Base-by-base conservation (phyloP, 2,329 filamentous ascomycete genomes). In the Paracoccidioides lutzii region DNA sequence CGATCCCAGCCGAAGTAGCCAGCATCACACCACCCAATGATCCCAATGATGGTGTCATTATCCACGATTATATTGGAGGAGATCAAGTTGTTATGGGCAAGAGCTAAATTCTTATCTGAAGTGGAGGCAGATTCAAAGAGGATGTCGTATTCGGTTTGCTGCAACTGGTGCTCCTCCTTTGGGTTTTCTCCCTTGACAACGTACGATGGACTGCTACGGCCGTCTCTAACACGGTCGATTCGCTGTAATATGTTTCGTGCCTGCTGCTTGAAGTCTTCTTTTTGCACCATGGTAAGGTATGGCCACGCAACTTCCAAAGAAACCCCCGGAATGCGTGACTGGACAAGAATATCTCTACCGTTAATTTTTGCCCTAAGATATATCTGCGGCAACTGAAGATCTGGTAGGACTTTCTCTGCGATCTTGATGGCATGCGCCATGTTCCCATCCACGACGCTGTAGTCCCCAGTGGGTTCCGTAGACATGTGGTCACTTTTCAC, bases 321-420 rank as follows among this genome's bases (percentile, higher is more conserved):
- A 50, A 72, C 67, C 4, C 71, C 71, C 3, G 70, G 68, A 28
- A 73, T 68, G 45, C 71, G 63, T 12, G 69, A 70, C 59, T 72
- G 70, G 44, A 71, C 65, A 6, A 70, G 68, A 43, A 72, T 63
- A 56, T 73, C 72, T 53, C 67, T 71, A 44, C 65, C 69, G 32
- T 69, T 66, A 46, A 73, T 62, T 37, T 61, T 67, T 12, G 69
- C 67, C 53, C 64, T 53, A n/a, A 71, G 71, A 52, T 68, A 65
- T 58, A 70, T 65, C 45, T 67, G 59, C 1, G 71, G 71, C 8
- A 73, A 63, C 5, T 63, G 64, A 22, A 72, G 55, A 33, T 66
- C 64, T 48, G 61, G 65, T 10, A 73, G 64, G 1, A 60, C 54
- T 33, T 68, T 63, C 54, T 70, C 65, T 9, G 65, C 70, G 50